Evolutionary conservation across 78 protist genomes (phyloP), one percentile per base, ranked within the genome.

Genomic region (Chrysochromulina parva): DNA sequence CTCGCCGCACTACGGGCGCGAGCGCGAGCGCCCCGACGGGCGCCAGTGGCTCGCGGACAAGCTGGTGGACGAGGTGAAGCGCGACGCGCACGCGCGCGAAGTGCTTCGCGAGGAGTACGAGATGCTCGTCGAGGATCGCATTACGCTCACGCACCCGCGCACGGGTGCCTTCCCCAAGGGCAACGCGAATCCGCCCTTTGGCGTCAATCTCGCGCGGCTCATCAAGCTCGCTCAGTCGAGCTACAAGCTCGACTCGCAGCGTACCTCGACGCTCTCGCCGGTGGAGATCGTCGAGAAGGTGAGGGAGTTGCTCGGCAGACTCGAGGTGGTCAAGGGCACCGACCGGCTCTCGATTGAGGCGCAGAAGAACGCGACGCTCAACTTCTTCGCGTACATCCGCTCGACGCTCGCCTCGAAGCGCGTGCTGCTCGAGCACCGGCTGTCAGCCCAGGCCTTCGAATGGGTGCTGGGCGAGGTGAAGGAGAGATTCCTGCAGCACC

Each of bases 401-500:
- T 17, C 94, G 19, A 48, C 52, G 26, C 93, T 99, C 16, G 69
- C 98, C 38, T 69, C 98, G 0, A 93, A 93, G 92, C 91, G 93
- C 13, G 96, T 97, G n/a, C 48, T 96, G 24, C 20, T 11, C 60
- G 60, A 67, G 69, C 60, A 59, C 73, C 71, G 81, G 13, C 58
- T 88, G 58, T 7, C 89, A 58, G 67, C 85, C 3, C 53, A 92
- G 90, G 98, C 99, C 7, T 97, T 99, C 85, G 92, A 94, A 16
- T 99, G 98, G 98, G 54, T 99, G 54, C 38, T 96, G 17, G 98
- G 98, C 54, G 99, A 99, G 91, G 93, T 99, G 66, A 96, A 94
- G 59, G 20, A 24, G 20, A 87, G 93, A 16, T 99, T 97, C 96
- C 52, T 38, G 24, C 91, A 52, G 58, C 94, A 97, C 14, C 11